phyloP scores from a whole-genome alignment of 257 asterid genomes.

The Hygrophila difformis region DNA sequence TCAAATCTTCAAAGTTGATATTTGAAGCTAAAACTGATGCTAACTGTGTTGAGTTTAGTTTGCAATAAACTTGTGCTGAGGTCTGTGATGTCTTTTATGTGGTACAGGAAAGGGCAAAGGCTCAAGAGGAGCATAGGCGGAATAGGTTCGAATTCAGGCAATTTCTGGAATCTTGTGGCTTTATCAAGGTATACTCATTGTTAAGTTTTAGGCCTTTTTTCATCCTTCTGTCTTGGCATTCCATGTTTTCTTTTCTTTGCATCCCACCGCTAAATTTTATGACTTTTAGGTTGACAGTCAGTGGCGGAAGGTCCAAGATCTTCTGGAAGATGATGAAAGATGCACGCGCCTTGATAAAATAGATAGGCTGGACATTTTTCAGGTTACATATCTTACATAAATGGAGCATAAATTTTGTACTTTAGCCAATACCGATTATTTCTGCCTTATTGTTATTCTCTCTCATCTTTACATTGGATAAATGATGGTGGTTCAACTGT shows the following conservation, averaged over 20 bases:
- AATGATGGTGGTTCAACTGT: background rate
- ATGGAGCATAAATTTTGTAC: constrained; percentile 3
- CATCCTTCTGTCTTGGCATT: constrained; percentile 18
- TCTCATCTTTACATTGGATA: constrained; percentile 5
- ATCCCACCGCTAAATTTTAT: background rate
- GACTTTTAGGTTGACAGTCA: constrained; percentile 75
- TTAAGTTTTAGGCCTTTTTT: constrained; percentile 2
- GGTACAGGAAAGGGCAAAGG: constrained; percentile 86
- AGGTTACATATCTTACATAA: constrained; percentile 40
- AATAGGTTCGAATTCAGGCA: constrained; percentile 71
- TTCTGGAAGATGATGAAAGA: constrained; percentile 91
- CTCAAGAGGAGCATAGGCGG: constrained; percentile 73
- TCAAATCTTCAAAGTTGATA: too few relatives aligned
- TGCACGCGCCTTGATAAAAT: constrained; percentile 85
- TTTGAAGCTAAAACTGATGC: too few relatives aligned
- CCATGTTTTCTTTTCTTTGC: background rate
- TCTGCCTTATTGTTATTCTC: constrained; percentile 9
- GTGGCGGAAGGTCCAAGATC: constrained; percentile 98
- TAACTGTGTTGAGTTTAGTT: too few relatives aligned
- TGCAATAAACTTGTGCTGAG: constrained; percentile 16
- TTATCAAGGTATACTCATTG: constrained; percentile 55
- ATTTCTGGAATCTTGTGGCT: constrained; percentile 76
- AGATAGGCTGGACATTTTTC: constrained; percentile 82
- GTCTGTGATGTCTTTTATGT: constrained; percentile 7
- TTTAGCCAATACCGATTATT: too few relatives aligned